Conservation (phyloP, 2,329 filamentous ascomycete species). For the Pseudogymnoascus sp. region DNA sequence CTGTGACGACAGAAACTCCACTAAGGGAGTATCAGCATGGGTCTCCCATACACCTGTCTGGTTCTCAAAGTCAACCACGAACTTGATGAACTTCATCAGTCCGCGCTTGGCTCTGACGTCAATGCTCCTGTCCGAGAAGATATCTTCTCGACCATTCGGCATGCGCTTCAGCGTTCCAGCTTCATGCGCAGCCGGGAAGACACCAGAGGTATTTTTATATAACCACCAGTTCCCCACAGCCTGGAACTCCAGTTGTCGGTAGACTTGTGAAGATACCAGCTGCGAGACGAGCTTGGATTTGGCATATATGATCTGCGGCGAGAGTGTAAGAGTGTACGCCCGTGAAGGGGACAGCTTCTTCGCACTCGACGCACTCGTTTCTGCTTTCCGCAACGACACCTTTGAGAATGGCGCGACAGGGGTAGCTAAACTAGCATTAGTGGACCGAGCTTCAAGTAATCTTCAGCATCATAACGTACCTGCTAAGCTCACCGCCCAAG, state of each 20-base stretch:
- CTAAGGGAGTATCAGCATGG: conserved; percentile 48
- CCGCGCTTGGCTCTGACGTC: conserved; percentile 74
- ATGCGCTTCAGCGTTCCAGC: conserved; percentile 55
- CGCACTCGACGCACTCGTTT: conserved; percentile 27
- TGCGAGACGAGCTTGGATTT: conserved; percentile 70
- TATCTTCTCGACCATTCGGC: conserved; percentile 83
- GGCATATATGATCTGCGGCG: conserved; percentile 81
- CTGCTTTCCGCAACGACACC: conserved; percentile 23
- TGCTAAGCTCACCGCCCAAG: conserved; percentile 54
- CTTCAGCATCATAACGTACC: conserved; percentile 23
- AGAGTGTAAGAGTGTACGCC: conserved; percentile 75
- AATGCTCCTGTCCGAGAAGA: conserved; percentile 73
- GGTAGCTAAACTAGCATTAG: conserved; percentile 13
- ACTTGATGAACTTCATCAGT: conserved; percentile 91
- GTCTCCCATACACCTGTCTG: conserved; percentile 53
- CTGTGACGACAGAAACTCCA: conserved; percentile 51
- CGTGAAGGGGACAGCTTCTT: conserved; percentile 55
- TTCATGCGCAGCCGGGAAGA: conserved; percentile 17
- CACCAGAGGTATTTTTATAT: conserved; percentile 33
- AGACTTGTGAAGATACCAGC: conserved; percentile 83
- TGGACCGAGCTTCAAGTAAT: neutral
- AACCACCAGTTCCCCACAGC: conserved; percentile 93
- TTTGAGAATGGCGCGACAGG: conserved; percentile 22
- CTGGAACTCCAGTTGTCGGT: conserved; percentile 85
- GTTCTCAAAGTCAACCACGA: conserved; percentile 66